Percentiles rank a stretch among this genome's conserved stretches.
These are phyloP conservation scores for Phytophthora nicotianae DNA, from an alignment of 352 stramenopile species.

Conservation along the genomic window DNA sequence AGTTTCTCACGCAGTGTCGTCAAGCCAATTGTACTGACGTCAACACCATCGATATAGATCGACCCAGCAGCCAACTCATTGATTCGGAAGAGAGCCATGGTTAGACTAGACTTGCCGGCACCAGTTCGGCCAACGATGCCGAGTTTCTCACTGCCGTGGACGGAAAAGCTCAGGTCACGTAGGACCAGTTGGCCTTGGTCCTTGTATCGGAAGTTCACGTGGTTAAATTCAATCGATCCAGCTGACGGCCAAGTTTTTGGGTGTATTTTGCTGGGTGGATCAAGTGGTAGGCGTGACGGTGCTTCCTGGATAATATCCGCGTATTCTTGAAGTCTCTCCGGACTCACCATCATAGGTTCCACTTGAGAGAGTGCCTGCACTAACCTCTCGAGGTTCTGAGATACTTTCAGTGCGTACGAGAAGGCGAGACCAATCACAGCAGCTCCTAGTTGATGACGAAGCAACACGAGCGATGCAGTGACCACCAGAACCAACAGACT, in stretches of 20 bases:
- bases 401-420: constrained; percentile 91
- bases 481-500: constrained; percentile 88
- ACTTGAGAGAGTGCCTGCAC: constrained; percentile 68
- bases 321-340: constrained; percentile 91
- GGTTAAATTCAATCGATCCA: constrained; percentile 81
- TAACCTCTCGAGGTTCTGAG: constrained; percentile 74
- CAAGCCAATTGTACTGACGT: constrained; percentile 80
- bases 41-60: constrained; percentile 89
- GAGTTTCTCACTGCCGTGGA: constrained; percentile 64
- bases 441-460: constrained; percentile 46
- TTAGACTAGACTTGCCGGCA: constrained; percentile 86
- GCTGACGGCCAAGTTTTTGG: constrained; percentile 66
- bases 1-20: constrained; percentile 79
- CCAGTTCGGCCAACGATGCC: constrained; percentile 91
- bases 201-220: constrained; percentile 92
- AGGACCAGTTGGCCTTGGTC: constrained; percentile 59
- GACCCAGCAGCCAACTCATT: constrained; percentile 81
- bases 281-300: constrained; percentile 44
- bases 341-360: constrained; percentile 86
- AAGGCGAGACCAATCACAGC: constrained; percentile 86
- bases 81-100: constrained; percentile 89
- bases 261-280: constrained; percentile 42
- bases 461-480: constrained; percentile 52
- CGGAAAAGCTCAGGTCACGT: constrained; percentile 31
- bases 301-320: constrained; percentile 59